Conservation (phyloP, 148 eudicot species). For the Camellia lanceoleosa region DNA sequence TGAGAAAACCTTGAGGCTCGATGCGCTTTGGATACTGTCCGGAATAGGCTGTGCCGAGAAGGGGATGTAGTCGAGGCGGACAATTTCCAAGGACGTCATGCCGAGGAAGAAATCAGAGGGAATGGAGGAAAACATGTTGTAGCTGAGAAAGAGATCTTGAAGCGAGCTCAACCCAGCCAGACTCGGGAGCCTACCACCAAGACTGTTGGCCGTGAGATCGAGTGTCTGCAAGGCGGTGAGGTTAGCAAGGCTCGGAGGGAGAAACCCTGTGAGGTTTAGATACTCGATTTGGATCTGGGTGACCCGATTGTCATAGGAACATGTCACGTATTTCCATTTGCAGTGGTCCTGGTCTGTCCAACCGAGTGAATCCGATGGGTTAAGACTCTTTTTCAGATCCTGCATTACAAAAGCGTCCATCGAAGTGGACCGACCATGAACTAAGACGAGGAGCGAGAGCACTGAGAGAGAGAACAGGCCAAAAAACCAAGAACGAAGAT, state of each 20-base stretch:
- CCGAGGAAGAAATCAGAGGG: slow-evolving; percentile 60
- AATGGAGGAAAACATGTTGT: slow-evolving; percentile 50
- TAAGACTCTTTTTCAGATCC: slow-evolving; percentile 46
- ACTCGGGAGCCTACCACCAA: slow-evolving; percentile 60
- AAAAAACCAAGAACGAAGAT: neutral
- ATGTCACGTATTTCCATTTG: slow-evolving; percentile 54
- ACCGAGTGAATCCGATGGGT: slow-evolving; percentile 39
- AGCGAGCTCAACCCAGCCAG: slow-evolving; percentile 46
- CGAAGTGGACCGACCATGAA: slow-evolving; percentile 29
- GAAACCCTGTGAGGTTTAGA: slow-evolving; percentile 55
- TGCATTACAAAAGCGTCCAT: slow-evolving; percentile 52
- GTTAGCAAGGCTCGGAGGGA: slow-evolving; percentile 40
- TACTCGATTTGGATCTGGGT: slow-evolving; percentile 75
- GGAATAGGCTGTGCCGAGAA: slow-evolving; percentile 60
- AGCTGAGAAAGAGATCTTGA: slow-evolving; percentile 54
- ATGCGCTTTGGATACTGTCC: slow-evolving; percentile 38
- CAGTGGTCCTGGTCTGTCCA: slow-evolving; percentile 76
- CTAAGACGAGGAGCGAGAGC: neutral
- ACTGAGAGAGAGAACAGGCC: neutral
- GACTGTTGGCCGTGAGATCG: slow-evolving; percentile 28
- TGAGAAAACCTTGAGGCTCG: slow-evolving; percentile 5
- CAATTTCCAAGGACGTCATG: slow-evolving; percentile 47
- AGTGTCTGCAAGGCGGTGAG: slow-evolving; percentile 38
- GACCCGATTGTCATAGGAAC: slow-evolving; percentile 54
- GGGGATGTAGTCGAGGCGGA: slow-evolving; percentile 62